These are phyloP conservation scores for Allium fistulosum DNA, from an alignment of 106 monocot genomes.

Conservation along the genomic window DNA sequence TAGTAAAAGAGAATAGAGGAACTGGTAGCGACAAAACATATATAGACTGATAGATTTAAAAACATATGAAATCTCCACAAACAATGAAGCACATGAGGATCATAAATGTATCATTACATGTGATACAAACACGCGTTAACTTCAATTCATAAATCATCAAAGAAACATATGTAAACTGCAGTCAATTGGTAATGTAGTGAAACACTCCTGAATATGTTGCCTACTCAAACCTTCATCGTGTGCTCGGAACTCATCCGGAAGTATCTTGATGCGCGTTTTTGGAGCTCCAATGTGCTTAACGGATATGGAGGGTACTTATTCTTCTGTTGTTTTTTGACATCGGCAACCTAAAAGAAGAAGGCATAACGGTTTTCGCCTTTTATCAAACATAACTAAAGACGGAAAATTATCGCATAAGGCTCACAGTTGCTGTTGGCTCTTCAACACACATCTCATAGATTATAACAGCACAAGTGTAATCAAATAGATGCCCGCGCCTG, in stretches of 20 bases:
- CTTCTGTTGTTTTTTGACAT: conserved; percentile 74
- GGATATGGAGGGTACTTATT: conserved; percentile 97
- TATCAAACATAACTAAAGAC: not conserved
- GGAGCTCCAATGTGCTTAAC: conserved; percentile 85
- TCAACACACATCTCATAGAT: conserved; percentile 97
- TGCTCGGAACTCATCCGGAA: conserved; percentile 95
- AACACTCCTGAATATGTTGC: not conserved
- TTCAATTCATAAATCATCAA: not conserved
- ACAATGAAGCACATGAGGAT: not conserved
- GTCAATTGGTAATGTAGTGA: too few relatives aligned
- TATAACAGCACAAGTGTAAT: conserved; percentile 68
- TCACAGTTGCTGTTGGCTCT: conserved; percentile 87
- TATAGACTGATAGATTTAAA: not conserved
- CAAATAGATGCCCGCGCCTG: conserved; percentile 86
- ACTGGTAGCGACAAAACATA: too few relatives aligned
- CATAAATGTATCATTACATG: not conserved
- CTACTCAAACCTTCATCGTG: conserved; percentile 73
- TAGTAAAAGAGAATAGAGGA: too few relatives aligned
- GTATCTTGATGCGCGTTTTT: conserved; percentile 97
- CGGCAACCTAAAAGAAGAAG: conserved; percentile 46
- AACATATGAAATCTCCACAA: not conserved
- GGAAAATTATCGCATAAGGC: conserved; percentile 12
- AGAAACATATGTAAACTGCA: not conserved
- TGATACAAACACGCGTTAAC: not conserved
- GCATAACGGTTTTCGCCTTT: not conserved